phyloP scores from a whole-genome alignment of 345 rosid genomes.

The Isatis tinctoria region DNA sequence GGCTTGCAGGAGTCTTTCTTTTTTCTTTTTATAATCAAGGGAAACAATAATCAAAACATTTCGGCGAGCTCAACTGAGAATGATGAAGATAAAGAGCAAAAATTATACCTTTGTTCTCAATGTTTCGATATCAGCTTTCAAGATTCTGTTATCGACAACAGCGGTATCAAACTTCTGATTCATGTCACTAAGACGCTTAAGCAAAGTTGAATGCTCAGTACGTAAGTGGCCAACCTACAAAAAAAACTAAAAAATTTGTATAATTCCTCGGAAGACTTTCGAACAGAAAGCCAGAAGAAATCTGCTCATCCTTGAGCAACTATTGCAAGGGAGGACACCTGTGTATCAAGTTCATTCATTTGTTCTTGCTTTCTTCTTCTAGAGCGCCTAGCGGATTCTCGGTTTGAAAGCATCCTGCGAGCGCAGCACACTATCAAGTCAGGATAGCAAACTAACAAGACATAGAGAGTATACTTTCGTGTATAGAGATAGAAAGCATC shows the following conservation, averaged over 20 bases:
- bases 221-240: slow-evolving; percentile 64
- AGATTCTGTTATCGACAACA: slow-evolving; percentile 67
- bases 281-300: neutral
- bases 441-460: neutral
- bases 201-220: slow-evolving; percentile 53
- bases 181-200: slow-evolving; percentile 53
- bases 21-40: neutral
- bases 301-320: neutral
- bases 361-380: slow-evolving; percentile 79
- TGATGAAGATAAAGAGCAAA: neutral
- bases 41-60: neutral
- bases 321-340: slow-evolving; percentile 37
- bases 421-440: neutral
- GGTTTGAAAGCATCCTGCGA: slow-evolving; percentile 79
- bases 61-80: neutral
- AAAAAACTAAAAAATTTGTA: slow-evolving; percentile 12
- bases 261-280: neutral
- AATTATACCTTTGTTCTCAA: slow-evolving; percentile 63
- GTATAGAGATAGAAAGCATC: neutral
- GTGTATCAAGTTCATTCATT: slow-evolving; percentile 64
- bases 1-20: neutral
- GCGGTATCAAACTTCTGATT: slow-evolving; percentile 61
- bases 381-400: slow-evolving; percentile 92
- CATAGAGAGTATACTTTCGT: neutral
- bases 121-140: slow-evolving; percentile 83